These are phyloP conservation scores for Phytophthora litchii DNA, from an alignment of 352 stramenopile species.

Conservation along the genomic window DNA sequence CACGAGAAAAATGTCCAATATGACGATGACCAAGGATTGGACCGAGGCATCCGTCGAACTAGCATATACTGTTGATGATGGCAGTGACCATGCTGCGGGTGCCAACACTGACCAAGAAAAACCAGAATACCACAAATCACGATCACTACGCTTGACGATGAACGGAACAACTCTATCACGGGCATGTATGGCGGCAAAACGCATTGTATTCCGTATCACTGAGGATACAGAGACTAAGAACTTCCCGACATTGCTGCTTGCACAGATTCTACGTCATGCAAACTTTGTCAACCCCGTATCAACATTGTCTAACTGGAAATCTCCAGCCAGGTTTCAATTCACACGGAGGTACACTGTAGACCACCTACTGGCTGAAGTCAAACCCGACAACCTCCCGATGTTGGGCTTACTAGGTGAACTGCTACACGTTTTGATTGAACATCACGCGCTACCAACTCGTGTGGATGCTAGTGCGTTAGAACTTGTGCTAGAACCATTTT, in stretches of 20 bases:
- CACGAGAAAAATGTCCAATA: constrained; percentile 2
- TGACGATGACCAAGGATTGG: constrained; percentile 8
- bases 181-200: constrained; percentile 39
- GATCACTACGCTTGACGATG: constrained; percentile 14
- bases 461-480: constrained; percentile 46
- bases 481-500: constrained; percentile 50
- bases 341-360: constrained; percentile 56
- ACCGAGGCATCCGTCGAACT: constrained; percentile 4
- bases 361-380: constrained; percentile 45
- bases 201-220: constrained; percentile 49
- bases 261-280: constrained; percentile 44
- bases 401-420: constrained; percentile 61
- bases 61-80: background rate
- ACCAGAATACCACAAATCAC: constrained; percentile 5
- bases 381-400: constrained; percentile 35
- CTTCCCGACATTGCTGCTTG: constrained; percentile 55
- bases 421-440: constrained; percentile 51
- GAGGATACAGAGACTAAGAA: constrained; percentile 26
- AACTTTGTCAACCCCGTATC: constrained; percentile 33
- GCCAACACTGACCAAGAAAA: constrained; percentile 2
- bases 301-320: constrained; percentile 31
- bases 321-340: constrained; percentile 45
- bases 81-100: background rate
- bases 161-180: constrained; percentile 30
- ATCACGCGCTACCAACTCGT: constrained; percentile 16